Evolutionary conservation across 768 basidiomycete genomes (phyloP), one percentile per base, ranked within the genome.

Genomic region (Chalciporus pseudorubinellus): DNA sequence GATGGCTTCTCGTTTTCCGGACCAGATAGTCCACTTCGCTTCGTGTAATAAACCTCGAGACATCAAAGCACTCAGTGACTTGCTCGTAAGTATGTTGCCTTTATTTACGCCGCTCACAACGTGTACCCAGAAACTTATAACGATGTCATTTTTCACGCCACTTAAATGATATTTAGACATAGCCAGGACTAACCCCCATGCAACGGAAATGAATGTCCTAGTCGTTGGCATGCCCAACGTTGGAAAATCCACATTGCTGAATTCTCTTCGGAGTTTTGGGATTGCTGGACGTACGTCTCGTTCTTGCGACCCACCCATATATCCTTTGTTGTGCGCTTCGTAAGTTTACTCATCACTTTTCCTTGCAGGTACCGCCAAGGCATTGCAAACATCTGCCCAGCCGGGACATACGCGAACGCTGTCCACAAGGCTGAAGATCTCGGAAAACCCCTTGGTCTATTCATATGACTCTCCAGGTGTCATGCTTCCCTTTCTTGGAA

Each of bases 151-250:
- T 12, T 57, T 36, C 34, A 24, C 31, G 16, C n/a, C 20, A 55
- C 19, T n/a, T 52, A 40, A 51, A 33, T 40, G 29, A 14, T 3
- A 26, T 54, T 14, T 44, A 92, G 89, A 81, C 60, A 78, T 90
- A 59, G 87, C 89, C 28, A 82, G 81, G 60, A 74, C 76, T 38
- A 79, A 85, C 64, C 82, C 82, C 45, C 80, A 89, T 56, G 78
- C 82, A 42, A 81, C 84, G 59, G 89, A 89, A 65, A 72, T 92
- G 58, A 93, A 94, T 60, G 87, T 98, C 7, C 78, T 98, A 3
- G 92, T 98, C 20, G 86, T 97, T 52, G 97, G 97, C 20, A 98
- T 99, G 95, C 97, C 97, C 16, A 98, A 98, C 68, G 93, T 98
- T 42, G 95, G 95, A 38, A 98, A 99, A 72, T 98, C 95, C 13